A percentile compares a stretch with the other conserved stretches of the same genome.
Conservation (phyloP, 163 green algal genomes). For the Trebouxia gelatinosa region DNA sequence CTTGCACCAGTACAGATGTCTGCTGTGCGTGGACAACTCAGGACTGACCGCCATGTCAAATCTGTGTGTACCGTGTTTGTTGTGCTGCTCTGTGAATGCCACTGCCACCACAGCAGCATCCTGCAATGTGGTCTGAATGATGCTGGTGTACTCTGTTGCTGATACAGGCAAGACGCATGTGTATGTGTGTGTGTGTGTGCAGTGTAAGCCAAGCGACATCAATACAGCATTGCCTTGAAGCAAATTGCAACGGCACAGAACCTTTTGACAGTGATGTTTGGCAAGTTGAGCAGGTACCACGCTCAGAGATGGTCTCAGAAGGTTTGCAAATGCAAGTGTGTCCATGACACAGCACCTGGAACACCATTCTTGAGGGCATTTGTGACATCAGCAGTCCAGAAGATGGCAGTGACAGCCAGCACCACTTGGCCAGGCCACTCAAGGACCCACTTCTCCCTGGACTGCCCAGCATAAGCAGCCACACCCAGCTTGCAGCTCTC, state of each 20-base stretch:
- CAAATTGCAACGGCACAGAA: background rate
- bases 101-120: too few relatives aligned
- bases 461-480: constrained; percentile 48
- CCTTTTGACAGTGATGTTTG: background rate
- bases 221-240: background rate
- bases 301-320: background rate
- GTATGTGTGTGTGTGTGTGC: background rate
- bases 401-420: constrained; percentile 74
- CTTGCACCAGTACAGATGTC: too few relatives aligned
- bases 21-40: too few relatives aligned
- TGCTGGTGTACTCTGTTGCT: too few relatives aligned
- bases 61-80: too few relatives aligned
- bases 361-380: constrained; percentile 20
- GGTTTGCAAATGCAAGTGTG: background rate
- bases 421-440: constrained; percentile 79
- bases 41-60: too few relatives aligned
- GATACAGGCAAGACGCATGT: too few relatives aligned
- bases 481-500: constrained; percentile 56
- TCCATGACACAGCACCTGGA: background rate
- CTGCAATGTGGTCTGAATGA: too few relatives aligned
- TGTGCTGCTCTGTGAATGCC: too few relatives aligned
- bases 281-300: background rate
- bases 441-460: constrained; percentile 63
- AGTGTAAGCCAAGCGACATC: background rate
- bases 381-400: constrained; percentile 62